A percentile compares a stretch with the other conserved stretches of the same genome.
Conservation (phyloP, 2,329 filamentous ascomycete species). For the Zasmidium angulare region DNA sequence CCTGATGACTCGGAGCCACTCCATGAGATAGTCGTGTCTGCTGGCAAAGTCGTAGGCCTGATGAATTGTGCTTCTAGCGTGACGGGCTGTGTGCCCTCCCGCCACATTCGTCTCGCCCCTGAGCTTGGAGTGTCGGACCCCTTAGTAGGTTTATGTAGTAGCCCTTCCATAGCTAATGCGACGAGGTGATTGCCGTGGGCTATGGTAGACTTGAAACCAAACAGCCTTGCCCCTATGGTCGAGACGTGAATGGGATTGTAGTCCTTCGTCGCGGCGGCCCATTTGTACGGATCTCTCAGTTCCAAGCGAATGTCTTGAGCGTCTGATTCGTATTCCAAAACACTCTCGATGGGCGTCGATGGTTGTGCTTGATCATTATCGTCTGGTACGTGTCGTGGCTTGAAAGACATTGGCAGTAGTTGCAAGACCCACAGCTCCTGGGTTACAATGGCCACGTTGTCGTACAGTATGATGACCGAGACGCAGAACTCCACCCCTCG, state of each 20-base stretch:
- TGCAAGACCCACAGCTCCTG: constrained; percentile 18
- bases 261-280: constrained; percentile 22
- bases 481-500: constrained; percentile 21
- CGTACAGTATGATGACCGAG: constrained; percentile 9
- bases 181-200: constrained; percentile 23
- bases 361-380: background rate
- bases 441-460: constrained; percentile 1
- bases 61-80: constrained; percentile 12
- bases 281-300: constrained; percentile 11
- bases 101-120: constrained; percentile 2
- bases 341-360: too few relatives aligned
- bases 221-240: constrained; percentile 10
- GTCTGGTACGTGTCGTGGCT: constrained; percentile 5
- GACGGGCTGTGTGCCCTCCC: constrained; percentile 2
- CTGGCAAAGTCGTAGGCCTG: constrained; percentile 13
- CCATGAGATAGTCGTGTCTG: background rate
- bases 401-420: constrained; percentile 4
- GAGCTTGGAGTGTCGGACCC: background rate
- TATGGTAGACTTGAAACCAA: constrained; percentile 19
- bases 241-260: constrained; percentile 25
- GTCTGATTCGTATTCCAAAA: background rate
- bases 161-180: constrained; percentile 14
- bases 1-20: background rate
- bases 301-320: background rate
- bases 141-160: background rate